Conservation (phyloP, 176 grass and related monocot species). For the Oropetium thomaeum region DNA sequence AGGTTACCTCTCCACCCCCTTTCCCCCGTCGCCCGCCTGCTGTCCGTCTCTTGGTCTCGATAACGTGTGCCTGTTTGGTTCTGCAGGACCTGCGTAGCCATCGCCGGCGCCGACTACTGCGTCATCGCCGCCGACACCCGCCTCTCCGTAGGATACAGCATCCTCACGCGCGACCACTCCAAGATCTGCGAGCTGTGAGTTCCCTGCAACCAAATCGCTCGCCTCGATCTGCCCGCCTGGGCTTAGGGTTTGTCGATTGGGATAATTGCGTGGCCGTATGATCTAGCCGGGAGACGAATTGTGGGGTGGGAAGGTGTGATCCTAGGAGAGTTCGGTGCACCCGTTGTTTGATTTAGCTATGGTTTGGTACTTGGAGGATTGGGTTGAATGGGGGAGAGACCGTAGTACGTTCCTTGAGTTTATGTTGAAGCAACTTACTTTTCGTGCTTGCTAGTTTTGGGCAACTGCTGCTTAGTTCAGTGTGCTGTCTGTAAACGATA, state of each 20-base stretch:
- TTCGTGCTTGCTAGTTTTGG: background rate
- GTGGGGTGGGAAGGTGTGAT: background rate
- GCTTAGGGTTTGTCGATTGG: conserved; percentile 30
- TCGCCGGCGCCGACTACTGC: conserved; percentile 81
- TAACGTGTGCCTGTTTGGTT: conserved; percentile 23
- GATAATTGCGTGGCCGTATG: background rate
- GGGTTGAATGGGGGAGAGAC: background rate
- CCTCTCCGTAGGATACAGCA: conserved; percentile 88
- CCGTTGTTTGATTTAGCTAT: conserved; percentile 18
- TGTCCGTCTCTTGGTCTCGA: background rate
- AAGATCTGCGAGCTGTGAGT: conserved; percentile 97
- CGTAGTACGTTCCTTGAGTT: background rate
- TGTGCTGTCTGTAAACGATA: background rate
- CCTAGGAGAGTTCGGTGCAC: background rate
- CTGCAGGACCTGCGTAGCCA: conserved; percentile 88
- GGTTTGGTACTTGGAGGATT: conserved; percentile 24
- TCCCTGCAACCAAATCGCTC: background rate
- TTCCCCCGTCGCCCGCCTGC: background rate
- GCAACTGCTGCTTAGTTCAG: background rate
- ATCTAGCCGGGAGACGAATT: background rate
- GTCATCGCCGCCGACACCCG: conserved; percentile 90
- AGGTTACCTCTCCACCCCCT: background rate
- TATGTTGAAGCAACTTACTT: background rate
- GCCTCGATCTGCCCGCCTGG: conserved; percentile 35
- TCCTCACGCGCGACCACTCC: conserved; percentile 93